Conservation (phyloP, 495 filamentous ascomycete genomes). For the Pseudoneurospora amorphoporcata region DNA sequence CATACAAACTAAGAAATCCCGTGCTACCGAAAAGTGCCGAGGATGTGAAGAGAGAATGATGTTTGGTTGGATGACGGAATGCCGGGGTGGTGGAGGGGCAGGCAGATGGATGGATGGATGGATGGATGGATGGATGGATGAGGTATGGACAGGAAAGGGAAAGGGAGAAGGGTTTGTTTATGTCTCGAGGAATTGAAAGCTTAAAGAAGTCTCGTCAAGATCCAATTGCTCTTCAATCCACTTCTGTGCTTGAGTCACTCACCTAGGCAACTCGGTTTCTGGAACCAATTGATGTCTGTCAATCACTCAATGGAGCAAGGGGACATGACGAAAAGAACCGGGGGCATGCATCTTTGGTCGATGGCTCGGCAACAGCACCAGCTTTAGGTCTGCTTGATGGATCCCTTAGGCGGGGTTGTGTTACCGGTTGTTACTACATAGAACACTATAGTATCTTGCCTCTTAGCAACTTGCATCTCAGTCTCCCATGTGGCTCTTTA, state of each 20-base stretch:
- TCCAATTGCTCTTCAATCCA: background rate
- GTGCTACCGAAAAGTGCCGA: constrained; percentile 1
- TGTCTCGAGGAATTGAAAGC: background rate
- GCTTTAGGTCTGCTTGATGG: background rate
- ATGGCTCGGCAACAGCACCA: background rate
- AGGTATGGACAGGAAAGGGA: background rate
- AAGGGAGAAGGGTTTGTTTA: background rate
- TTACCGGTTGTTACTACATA: background rate
- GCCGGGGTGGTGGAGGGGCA: background rate
- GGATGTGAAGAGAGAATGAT: constrained; percentile 5
- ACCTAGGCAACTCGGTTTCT: background rate
- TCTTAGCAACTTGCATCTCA: background rate
- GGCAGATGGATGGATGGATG: background rate
- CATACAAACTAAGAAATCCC: background rate
- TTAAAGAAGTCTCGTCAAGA: background rate
- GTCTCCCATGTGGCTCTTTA: background rate
- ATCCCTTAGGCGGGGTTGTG: background rate
- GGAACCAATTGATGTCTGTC: background rate
- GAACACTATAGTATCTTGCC: background rate
- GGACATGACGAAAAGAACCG: constrained; percentile 2
- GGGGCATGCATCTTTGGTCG: background rate
- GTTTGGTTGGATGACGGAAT: background rate
- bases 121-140: background rate
- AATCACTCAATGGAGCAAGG: background rate
- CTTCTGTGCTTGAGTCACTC: background rate